Base-by-base conservation (phyloP, 139 green algal species). In the Volvox africanus region DNA sequence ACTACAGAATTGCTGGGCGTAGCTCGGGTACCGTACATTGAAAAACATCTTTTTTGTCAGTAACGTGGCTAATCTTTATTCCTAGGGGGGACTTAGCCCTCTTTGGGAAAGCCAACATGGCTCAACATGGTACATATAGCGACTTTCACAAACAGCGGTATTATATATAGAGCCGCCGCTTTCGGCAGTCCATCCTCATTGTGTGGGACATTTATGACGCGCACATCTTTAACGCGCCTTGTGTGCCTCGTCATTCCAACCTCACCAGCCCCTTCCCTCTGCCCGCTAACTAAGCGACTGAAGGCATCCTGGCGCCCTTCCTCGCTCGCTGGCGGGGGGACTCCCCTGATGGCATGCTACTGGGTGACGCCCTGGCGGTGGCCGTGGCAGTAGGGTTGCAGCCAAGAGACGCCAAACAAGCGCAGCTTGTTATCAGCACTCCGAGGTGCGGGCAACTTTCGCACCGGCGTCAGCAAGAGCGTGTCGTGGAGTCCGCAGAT, bases 351-450 rank as follows among this genome's bases (percentile, higher is more conserved):
- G 81, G 81, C 1, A 77, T 87, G 81, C 61, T 87, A 62, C 81
- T 87, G 61, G 81, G 81, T 1, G 81, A 87, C 81, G 55, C 61
- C 28, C 61, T 87, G 61, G 81, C 81, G n/a, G 32, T n/a, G n/a
- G 81, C 81, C 1, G 61, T 77, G 13, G 81, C 80, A n/a, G 18
- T 22, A 20, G 79, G 79, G 20, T 35, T 86, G 80, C 32, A 28
- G 28, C 75, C 24, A 24, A n/a, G n/a, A n/a, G n/a, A n/a, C n/a
- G n/a, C n/a, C n/a, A n/a, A n/a, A n/a, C n/a, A n/a, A n/a, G n/a
- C n/a, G n/a, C n/a, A n/a, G n/a, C n/a, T n/a, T n/a, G n/a, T n/a
- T n/a, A n/a, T n/a, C n/a, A n/a, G n/a, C n/a, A n/a, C n/a, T n/a
- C n/a, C n/a, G n/a, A n/a, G n/a, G n/a, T 26, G 69, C 20, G 24